A percentile compares a stretch with the other conserved stretches of the same genome.
Evolutionary conservation across 352 stramenopile genomes (phyloP).

Genomic region (Globisporangium irregulare): DNA sequence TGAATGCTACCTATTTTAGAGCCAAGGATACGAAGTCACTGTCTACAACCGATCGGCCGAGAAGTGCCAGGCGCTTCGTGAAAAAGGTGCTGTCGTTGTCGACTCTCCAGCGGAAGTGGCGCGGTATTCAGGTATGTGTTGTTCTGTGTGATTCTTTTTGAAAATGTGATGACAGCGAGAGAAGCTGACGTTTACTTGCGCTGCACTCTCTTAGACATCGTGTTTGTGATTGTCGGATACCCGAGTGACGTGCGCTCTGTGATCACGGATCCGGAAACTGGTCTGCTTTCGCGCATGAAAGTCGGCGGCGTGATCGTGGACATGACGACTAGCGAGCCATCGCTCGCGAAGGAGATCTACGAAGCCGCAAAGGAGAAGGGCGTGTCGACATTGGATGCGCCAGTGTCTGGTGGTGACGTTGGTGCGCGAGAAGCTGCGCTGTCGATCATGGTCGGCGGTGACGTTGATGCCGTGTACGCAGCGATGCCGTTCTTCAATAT

Average conservation of each 20-base stretch:
- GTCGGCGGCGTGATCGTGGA: conserved; percentile 84
- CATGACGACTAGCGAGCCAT: conserved; percentile 89
- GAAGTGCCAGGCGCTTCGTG: conserved; percentile 75
- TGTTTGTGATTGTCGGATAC: conserved; percentile 90
- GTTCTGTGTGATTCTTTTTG: background rate
- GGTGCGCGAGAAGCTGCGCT: conserved; percentile 84
- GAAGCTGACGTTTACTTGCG: background rate
- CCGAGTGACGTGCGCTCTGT: conserved; percentile 80
- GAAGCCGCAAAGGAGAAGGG: conserved; percentile 64
- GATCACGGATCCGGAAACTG: conserved; percentile 63
- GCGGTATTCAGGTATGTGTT: conserved; percentile 49
- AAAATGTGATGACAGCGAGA: background rate
- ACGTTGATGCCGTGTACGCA: conserved; percentile 75
- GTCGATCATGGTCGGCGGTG: conserved; percentile 90
- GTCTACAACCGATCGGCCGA: conserved; percentile 83
- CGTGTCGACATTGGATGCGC: conserved; percentile 73
- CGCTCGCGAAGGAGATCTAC: conserved; percentile 88
- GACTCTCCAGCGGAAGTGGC: conserved; percentile 78
- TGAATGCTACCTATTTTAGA: conserved; percentile 27
- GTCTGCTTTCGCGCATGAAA: conserved; percentile 70
- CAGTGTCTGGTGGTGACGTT: conserved; percentile 86
- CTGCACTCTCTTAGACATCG: conserved; percentile 54
- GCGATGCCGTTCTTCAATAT: conserved; percentile 86
- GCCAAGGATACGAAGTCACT: conserved; percentile 80
- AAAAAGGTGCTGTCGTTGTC: conserved; percentile 74